Evolutionary conservation across 768 basidiomycete genomes (phyloP).

Genomic region (Punctularia strigosozonata): DNA sequence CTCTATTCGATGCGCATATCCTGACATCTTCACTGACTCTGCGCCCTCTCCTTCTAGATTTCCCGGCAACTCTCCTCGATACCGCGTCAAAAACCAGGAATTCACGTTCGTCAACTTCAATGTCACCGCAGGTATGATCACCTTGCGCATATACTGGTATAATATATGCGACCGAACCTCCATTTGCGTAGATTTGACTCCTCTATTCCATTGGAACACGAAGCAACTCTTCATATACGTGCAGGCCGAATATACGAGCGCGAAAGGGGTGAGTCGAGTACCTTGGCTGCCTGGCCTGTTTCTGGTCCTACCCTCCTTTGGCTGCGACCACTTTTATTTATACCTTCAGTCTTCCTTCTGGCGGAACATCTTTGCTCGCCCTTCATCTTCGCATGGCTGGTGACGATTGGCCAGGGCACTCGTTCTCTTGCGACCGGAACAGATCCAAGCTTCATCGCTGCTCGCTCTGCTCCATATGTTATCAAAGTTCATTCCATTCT

Average conservation of each 20-base stretch:
- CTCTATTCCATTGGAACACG: conserved; percentile 94
- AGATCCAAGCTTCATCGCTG: too few relatives aligned
- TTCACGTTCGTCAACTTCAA: conserved; percentile 76
- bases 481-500: too few relatives aligned
- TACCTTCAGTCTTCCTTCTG: too few relatives aligned
- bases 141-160: not conserved
- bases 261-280: conserved; percentile 47
- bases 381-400: too few relatives aligned
- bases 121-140: conserved; percentile 55
- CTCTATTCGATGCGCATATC: not conserved
- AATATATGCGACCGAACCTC: conserved; percentile 2
- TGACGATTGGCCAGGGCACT: too few relatives aligned
- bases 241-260: conserved; percentile 70
- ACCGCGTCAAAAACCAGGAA: conserved; percentile 55
- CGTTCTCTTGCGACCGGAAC: too few relatives aligned
- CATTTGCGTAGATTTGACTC: conserved; percentile 48
- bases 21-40: conserved; percentile 8
- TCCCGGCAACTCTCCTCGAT: conserved; percentile 26
- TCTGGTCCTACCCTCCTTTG: conserved; percentile 1
- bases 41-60: conserved; percentile 4
- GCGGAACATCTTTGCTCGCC: too few relatives aligned
- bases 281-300: not conserved
- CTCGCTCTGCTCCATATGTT: too few relatives aligned
- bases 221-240: conserved; percentile 88
- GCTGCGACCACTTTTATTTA: too few relatives aligned